Evolutionary conservation across 345 rosid genomes (phyloP).

Genomic region (Isatis tinctoria): DNA sequence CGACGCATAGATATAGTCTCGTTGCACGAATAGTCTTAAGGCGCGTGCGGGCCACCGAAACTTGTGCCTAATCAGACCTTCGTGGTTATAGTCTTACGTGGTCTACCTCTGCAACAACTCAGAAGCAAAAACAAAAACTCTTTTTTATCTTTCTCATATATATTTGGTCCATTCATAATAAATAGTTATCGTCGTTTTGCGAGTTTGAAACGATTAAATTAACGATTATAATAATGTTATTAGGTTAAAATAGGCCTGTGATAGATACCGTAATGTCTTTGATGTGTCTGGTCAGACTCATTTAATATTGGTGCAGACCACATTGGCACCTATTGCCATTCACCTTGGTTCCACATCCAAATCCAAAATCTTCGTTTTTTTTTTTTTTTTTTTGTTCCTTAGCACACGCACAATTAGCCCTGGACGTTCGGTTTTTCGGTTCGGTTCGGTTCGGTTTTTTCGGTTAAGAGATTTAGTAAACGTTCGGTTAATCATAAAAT

Average conservation of each 20-base stretch:
- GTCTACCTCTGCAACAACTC: constrained; percentile 31
- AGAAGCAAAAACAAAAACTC: background rate
- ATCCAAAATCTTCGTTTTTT: background rate
- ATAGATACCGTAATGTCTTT: constrained; percentile 30
- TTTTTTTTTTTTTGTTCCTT: background rate
- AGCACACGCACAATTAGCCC: background rate
- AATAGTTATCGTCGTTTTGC: constrained; percentile 5
- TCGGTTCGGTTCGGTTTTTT: too few species aligned
- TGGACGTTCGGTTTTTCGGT: too few species aligned
- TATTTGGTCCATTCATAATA: constrained; percentile 7
- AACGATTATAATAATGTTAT: background rate
- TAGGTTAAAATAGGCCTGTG: constrained; percentile 25
- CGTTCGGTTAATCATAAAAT: too few species aligned
- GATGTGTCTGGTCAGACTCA: constrained; percentile 35
- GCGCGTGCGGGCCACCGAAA: constrained; percentile 36
- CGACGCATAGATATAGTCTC: constrained; percentile 1
- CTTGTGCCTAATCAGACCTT: constrained; percentile 36
- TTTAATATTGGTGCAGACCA: constrained; percentile 28
- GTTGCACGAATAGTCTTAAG: constrained; percentile 19
- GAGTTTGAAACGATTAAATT: background rate
- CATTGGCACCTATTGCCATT: constrained; percentile 12
- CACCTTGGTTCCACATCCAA: background rate
- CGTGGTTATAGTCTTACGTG: constrained; percentile 29
- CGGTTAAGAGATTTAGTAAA: too few species aligned
- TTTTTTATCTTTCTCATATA: background rate